Evolutionary conservation across 2,329 filamentous ascomycete genomes (phyloP), one percentile per base, ranked within the genome.

Genomic region (Arthrocladium fulminans): DNA sequence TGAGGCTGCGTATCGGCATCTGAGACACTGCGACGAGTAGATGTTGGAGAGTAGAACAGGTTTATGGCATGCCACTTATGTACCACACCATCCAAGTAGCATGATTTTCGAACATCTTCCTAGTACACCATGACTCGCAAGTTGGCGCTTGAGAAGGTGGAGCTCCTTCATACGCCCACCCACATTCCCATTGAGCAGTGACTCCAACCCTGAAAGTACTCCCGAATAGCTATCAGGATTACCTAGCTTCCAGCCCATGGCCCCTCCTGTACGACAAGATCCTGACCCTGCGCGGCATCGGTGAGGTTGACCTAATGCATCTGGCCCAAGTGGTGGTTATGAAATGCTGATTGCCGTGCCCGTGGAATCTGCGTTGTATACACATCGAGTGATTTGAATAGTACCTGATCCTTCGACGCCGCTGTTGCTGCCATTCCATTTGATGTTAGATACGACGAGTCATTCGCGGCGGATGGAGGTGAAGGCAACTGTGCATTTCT

Each of bases 151-250:
- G 29, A 2, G 10, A 3, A 23, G 4, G 44, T 13, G 32, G 15
- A 3, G 32, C 15, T 20, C 13, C 19, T 13, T 48, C 45, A 42
- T 48, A 48, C 20, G 42, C 51, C n/a, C 20, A 57, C 52, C 42
- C 51, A 57, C 2, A 56, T 34, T 17, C 55, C 55, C 24, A 57
- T 57, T 3, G 53, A 48, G 45, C 53, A 54, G 20, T 43, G 50
- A 58, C 81, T 81, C 57, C 67, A 83, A 59, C 84, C 79, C 66
- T 86, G 73, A 65, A 84, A 82, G 63, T 75, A 84, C 43, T 73
- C 62, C 32, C n/a, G 84, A 60, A 29, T 66, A 77, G 51, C 50
- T 56, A 45, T 73, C 74, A 2, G 65, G 63, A 38, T 68, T 67
- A 45, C 67, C 71, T 56, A 84, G 69, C 66, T 77, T 67, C 55